Evolutionary conservation across 1,284 basidiomycete genomes (phyloP).

Genomic region (Ganoderma sinense): DNA sequence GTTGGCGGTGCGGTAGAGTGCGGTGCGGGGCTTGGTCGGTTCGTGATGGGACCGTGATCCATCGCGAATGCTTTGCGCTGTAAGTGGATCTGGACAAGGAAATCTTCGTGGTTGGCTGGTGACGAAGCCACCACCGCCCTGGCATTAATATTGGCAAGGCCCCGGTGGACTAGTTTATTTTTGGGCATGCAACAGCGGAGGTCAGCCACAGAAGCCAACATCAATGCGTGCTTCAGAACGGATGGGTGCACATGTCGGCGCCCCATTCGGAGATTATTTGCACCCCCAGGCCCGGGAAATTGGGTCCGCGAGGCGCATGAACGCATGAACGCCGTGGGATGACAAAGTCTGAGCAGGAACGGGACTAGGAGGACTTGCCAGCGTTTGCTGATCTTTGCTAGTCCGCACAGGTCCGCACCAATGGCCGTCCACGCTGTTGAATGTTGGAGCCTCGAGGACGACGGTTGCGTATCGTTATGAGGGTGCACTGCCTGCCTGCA

Average conservation of each 20-base stretch:
- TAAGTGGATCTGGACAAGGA: background rate
- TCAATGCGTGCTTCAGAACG: slow-evolving; percentile 1
- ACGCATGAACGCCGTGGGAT: too few species aligned
- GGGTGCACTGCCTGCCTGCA: background rate
- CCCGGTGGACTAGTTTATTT: background rate
- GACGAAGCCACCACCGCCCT: background rate
- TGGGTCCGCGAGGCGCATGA: slow-evolving; percentile 14
- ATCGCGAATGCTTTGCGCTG: background rate
- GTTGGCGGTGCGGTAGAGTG: slow-evolving; percentile 17
- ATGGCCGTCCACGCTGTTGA: background rate
- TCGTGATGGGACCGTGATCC: slow-evolving; percentile 4
- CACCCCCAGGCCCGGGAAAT: background rate
- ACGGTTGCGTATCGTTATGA: background rate
- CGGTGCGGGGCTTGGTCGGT: slow-evolving; percentile 17
- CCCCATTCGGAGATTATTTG: background rate
- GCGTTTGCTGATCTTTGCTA: background rate
- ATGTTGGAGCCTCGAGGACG: background rate
- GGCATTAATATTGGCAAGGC: background rate
- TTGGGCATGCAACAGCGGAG: slow-evolving; percentile 7
- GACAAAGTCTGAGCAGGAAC: background rate
- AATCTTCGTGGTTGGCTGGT: slow-evolving; percentile 1
- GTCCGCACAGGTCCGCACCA: background rate
- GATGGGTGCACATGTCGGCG: slow-evolving; percentile 1
- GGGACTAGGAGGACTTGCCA: background rate
- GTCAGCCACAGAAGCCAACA: slow-evolving; percentile 16